Evolutionary conservation across 352 stramenopile species (phyloP).

Genomic region (Phytophthora idaei): DNA sequence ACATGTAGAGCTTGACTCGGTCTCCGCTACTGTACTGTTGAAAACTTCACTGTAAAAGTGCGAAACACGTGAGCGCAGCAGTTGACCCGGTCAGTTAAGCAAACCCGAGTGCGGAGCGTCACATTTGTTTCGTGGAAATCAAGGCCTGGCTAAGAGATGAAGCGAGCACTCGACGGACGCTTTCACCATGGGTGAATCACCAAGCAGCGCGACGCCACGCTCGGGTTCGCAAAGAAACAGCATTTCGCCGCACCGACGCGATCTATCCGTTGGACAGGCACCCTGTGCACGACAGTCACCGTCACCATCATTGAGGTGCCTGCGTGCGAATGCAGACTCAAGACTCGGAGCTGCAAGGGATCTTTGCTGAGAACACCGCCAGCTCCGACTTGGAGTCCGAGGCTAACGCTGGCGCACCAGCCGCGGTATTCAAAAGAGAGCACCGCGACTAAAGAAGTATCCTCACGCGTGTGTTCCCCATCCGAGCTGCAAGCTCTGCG

Average conservation of each 20-base stretch:
- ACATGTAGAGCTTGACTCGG: background rate
- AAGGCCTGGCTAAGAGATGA: constrained; percentile 16
- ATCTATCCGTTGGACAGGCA: constrained; percentile 3
- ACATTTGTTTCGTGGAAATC: constrained; percentile 8
- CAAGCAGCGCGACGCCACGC: constrained; percentile 12
- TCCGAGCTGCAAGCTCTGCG: constrained; percentile 3
- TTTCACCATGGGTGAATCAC: constrained; percentile 1
- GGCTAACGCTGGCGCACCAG: background rate
- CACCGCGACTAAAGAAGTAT: constrained; percentile 2
- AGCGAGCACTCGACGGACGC: constrained; percentile 6
- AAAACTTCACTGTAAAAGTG: background rate
- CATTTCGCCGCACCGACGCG: constrained; percentile 13
- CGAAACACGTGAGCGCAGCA: too few species aligned
- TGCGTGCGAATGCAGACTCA: constrained; percentile 3
- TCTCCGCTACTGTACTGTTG: background rate
- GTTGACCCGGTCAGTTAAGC: too few species aligned
- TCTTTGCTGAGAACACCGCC: background rate
- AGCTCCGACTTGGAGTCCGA: background rate
- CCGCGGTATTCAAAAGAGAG: constrained; percentile 3
- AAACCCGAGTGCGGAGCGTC: background rate
- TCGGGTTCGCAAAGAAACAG: constrained; percentile 9
- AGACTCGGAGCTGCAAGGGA: constrained; percentile 5
- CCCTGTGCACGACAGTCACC: background rate
- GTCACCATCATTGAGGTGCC: constrained; percentile 21
- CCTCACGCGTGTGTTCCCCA: constrained; percentile 6